Evolutionary conservation across 192 early-diverging fungal genomes (phyloP).

Genomic region (Phycomyces blakesleeanus): DNA sequence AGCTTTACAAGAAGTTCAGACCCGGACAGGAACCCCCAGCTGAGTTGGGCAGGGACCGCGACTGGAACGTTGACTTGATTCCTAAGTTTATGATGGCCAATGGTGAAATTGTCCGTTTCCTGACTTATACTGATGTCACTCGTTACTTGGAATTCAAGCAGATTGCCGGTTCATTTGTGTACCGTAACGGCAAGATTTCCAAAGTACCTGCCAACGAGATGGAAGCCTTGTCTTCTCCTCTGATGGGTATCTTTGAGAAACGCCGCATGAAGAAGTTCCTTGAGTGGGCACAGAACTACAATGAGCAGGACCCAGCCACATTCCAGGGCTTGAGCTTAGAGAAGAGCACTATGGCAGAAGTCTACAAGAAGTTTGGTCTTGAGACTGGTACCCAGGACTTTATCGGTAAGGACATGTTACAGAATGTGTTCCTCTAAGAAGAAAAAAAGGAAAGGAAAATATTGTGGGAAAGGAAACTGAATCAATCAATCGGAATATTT

Average conservation of each 20-base stretch:
- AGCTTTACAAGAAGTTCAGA: slow-evolving; percentile 76
- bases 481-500: neutral
- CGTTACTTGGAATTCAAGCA: slow-evolving; percentile 97
- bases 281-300: slow-evolving; percentile 89
- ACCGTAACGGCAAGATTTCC: slow-evolving; percentile 83
- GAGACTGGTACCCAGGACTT: slow-evolving; percentile 95
- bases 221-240: slow-evolving; percentile 80
- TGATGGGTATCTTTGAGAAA: slow-evolving; percentile 97
- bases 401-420: slow-evolving; percentile 46
- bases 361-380: slow-evolving; percentile 89
- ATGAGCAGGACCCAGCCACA: slow-evolving; percentile 73
- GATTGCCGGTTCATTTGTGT: slow-evolving; percentile 93
- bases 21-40: slow-evolving; percentile 43
- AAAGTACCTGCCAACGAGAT: slow-evolving; percentile 90
- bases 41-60: slow-evolving; percentile 66
- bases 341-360: slow-evolving; percentile 70
- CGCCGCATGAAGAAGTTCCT: slow-evolving; percentile 90
- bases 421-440: too few relatives aligned
- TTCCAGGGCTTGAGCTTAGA: slow-evolving; percentile 80
- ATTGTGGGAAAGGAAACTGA: too few relatives aligned
- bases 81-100: slow-evolving; percentile 99
- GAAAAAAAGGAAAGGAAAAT: too few relatives aligned
- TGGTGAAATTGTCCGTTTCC: slow-evolving; percentile 94
- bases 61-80: slow-evolving; percentile 97
- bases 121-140: slow-evolving; percentile 96